These are phyloP conservation scores for Didymella segeticola DNA, from an alignment of 2,329 filamentous ascomycete genomes.

Conservation along the genomic window DNA sequence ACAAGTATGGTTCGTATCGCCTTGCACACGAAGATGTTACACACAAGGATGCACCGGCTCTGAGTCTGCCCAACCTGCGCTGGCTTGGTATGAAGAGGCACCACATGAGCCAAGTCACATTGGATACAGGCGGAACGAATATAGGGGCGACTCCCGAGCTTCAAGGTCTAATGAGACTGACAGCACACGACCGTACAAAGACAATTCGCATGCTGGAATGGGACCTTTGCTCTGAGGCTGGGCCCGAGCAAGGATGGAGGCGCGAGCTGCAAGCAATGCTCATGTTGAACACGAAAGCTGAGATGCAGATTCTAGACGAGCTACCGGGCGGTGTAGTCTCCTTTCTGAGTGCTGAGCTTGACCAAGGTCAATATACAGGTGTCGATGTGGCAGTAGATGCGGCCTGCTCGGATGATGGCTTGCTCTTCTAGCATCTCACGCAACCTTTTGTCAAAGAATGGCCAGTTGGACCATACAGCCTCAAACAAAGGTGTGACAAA, in stretches of 20 bases:
- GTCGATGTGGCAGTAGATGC: slow-evolving; percentile 5
- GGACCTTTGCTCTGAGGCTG: slow-evolving; percentile 44
- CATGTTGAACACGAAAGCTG: slow-evolving; percentile 75
- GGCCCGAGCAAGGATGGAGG: slow-evolving; percentile 51
- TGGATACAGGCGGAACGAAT: slow-evolving; percentile 21
- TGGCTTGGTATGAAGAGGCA: slow-evolving; percentile 69
- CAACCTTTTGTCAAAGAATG: neutral
- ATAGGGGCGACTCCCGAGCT: slow-evolving; percentile 22
- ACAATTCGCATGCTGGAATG: slow-evolving; percentile 62
- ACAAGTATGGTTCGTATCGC: slow-evolving; percentile 71
- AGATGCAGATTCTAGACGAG: slow-evolving; percentile 73
- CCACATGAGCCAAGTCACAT: slow-evolving; percentile 32
- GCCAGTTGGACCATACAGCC: neutral
- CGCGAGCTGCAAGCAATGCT: slow-evolving; percentile 75
- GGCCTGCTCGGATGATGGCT: slow-evolving; percentile 30
- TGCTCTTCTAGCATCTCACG: slow-evolving; percentile 32
- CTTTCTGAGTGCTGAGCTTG: slow-evolving; percentile 39
- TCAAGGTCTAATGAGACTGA: slow-evolving; percentile 60
- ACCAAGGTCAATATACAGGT: slow-evolving; percentile 6
- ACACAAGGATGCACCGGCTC: slow-evolving; percentile 40
- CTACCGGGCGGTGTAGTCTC: slow-evolving; percentile 37
- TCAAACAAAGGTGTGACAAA: slow-evolving; percentile 15
- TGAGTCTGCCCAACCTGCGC: slow-evolving; percentile 57
- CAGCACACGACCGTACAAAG: slow-evolving; percentile 63
- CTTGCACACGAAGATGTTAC: slow-evolving; percentile 65